Conservation (phyloP, 805 yeast genomes). For the Nakazawaea ambrosiae region DNA sequence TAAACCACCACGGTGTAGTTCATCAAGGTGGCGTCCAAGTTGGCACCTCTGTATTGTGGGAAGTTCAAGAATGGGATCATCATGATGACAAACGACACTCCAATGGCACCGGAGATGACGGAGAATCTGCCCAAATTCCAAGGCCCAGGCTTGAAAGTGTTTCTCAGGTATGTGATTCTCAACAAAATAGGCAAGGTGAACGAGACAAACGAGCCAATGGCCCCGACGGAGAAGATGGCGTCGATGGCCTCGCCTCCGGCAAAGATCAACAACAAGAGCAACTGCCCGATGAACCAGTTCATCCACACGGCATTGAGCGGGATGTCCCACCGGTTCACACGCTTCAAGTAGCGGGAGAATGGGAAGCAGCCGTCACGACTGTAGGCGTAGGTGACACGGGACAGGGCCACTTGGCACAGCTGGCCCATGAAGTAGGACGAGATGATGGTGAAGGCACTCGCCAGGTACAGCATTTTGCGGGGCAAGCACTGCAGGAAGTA, state of each 20-base stretch:
- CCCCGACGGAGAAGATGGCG: constrained; percentile 69
- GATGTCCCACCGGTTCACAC: constrained; percentile 47
- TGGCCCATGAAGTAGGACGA: constrained; percentile 44
- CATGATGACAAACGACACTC: constrained; percentile 40
- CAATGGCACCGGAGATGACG: constrained; percentile 39
- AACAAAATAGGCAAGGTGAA: constrained; percentile 58
- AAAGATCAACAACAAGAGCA: constrained; percentile 49
- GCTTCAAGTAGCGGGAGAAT: constrained; percentile 38
- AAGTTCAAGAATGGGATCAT: constrained; percentile 58
- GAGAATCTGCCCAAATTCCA: constrained; percentile 55
- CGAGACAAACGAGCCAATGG: constrained; percentile 61
- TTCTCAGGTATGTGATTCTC: constrained; percentile 47
- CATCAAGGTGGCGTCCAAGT: constrained; percentile 34
- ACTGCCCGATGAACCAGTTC: constrained; percentile 47
- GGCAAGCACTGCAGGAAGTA: constrained; percentile 43
- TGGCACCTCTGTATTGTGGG: constrained; percentile 39
- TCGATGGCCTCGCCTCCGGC: constrained; percentile 61
- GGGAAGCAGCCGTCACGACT: constrained; percentile 68
- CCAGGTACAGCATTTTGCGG: constrained; percentile 31
- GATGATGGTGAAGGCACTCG: constrained; percentile 36
- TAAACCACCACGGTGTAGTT: constrained; percentile 61
- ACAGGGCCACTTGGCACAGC: constrained; percentile 58
- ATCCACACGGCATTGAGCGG: constrained; percentile 63
- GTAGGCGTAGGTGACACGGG: constrained; percentile 61
- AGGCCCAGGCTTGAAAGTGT: constrained; percentile 55